Evolutionary conservation across 1,284 basidiomycete genomes (phyloP), one percentile per base, ranked within the genome.

Genomic region (Puccinia novopanici): DNA sequence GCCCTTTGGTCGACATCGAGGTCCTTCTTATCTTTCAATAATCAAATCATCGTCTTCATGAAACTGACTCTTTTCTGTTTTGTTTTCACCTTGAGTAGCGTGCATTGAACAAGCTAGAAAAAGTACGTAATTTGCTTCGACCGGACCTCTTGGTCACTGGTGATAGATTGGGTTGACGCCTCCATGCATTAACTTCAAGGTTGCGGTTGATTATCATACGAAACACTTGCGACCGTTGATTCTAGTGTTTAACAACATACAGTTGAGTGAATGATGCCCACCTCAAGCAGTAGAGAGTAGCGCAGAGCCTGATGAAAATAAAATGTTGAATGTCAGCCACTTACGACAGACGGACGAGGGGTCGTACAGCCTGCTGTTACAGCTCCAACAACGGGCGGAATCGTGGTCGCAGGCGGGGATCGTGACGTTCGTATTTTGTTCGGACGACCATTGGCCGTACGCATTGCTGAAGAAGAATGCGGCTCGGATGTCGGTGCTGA

Each of bases 361-460:
- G 24, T 80, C 78, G n/a, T 67, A 74, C 71, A 74, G 78, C 34
- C 61, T 80, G 1, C 48, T 80, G 22, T 48, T 80, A 27, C 71
- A 73, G 50, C 57, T 80, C 0, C 78, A 80, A 30, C 78, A 80
- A 57, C 54, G 78, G 37, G 78, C 78, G 48, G 78, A 80, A 63
- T 59, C 68, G 22, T 80, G 78, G 78, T 54, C 78, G 0, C 78
- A 80, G 54, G 78, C 78, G 34, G 78, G 78, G 9, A 80, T 80
- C n/a, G 45, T 67, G 37, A 80, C 78, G 48, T 63, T 80, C 30
- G 67, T 80, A 19, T 80, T 80, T 54, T 72, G 55, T 55, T 80
- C 78, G n/a, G 78, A 80, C 52, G 78, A 80, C 59, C 78, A 73
- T 61, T 80, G 78, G 78, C 78, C 78, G 37, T 80, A 80, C 34